Conservation (phyloP, 345 rosid species). For the Eucalyptus coolabah region DNA sequence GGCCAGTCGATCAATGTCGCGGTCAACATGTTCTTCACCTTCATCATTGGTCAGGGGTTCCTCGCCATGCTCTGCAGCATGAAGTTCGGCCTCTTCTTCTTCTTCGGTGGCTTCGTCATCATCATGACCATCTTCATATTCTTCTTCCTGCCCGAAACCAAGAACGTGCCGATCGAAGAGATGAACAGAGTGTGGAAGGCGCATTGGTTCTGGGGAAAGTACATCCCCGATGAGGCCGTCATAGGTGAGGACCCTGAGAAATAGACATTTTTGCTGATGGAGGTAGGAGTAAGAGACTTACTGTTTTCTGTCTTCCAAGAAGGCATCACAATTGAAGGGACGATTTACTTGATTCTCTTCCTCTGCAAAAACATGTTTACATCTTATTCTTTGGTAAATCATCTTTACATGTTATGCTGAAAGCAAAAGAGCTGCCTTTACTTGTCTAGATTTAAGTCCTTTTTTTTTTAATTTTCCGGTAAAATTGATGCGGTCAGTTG, state of each 20-base stretch:
- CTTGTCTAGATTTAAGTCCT: neutral
- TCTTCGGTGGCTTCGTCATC: slow-evolving; percentile 21
- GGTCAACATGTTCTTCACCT: slow-evolving; percentile 47
- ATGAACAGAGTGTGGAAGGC: slow-evolving; percentile 28
- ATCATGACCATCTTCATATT: slow-evolving; percentile 27
- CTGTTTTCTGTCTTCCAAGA: neutral
- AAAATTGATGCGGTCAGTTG: no score
- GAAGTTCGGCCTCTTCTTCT: slow-evolving; percentile 42
- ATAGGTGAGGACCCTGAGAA: neutral
- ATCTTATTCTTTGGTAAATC: neutral
- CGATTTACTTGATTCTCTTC: neutral
- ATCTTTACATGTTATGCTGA: neutral
- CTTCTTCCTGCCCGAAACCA: slow-evolving; percentile 37
- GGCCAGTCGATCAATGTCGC: slow-evolving; percentile 38
- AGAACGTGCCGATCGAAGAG: slow-evolving; percentile 35
- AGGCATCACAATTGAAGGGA: neutral
- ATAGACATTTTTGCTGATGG: neutral
- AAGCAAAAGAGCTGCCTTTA: neutral
- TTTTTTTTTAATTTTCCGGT: neutral
- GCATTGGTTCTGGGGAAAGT: slow-evolving; percentile 42
- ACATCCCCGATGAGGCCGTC: slow-evolving; percentile 11
- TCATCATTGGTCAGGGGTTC: slow-evolving; percentile 35
- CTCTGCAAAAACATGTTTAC: neutral
- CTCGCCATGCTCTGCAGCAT: slow-evolving; percentile 42
- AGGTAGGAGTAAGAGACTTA: neutral